Evolutionary conservation across 2,329 filamentous ascomycete species (phyloP).

Genomic region (Aspergillus flavus): DNA sequence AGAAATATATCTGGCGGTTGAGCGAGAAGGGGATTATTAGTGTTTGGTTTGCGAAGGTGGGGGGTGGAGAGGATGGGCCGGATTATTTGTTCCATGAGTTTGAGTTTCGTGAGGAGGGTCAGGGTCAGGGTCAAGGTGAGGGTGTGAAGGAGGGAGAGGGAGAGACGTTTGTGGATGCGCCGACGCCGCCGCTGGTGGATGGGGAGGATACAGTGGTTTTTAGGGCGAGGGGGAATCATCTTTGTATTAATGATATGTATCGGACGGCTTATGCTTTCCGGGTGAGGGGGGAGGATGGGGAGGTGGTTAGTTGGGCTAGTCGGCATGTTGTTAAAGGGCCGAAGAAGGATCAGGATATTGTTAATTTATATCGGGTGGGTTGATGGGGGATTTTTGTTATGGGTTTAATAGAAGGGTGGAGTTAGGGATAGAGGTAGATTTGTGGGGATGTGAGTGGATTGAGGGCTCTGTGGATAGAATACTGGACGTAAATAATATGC

Average conservation of each 20-base stretch:
- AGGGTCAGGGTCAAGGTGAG: not conserved
- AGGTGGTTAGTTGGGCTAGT: conserved; percentile 46
- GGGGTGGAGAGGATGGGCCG: conserved; percentile 26
- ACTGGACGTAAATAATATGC: not conserved
- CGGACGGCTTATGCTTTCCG: conserved; percentile 48
- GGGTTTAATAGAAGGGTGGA: not conserved
- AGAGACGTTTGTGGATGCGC: conserved; percentile 27
- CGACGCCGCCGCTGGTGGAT: conserved; percentile 23
- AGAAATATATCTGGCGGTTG: conserved; percentile 50
- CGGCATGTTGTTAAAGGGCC: conserved; percentile 49
- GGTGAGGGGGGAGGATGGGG: conserved; percentile 30
- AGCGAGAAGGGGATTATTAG: conserved; percentile 35
- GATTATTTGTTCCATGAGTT: conserved; percentile 52
- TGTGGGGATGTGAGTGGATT: not conserved
- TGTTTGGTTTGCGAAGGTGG: conserved; percentile 49
- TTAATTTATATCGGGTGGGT: conserved; percentile 39
- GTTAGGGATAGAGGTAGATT: not conserved
- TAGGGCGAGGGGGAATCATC: conserved; percentile 44
- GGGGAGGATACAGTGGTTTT: conserved; percentile 31
- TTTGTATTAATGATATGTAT: conserved; percentile 52
- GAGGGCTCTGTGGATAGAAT: not conserved
- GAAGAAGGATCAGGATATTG: conserved; percentile 49
- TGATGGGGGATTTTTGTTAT: not conserved
- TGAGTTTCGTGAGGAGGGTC: conserved; percentile 29
- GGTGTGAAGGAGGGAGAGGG: conserved; percentile 6